These are phyloP conservation scores for Boeremia exigua DNA, from an alignment of 2,329 filamentous ascomycete genomes.

Conservation along the genomic window DNA sequence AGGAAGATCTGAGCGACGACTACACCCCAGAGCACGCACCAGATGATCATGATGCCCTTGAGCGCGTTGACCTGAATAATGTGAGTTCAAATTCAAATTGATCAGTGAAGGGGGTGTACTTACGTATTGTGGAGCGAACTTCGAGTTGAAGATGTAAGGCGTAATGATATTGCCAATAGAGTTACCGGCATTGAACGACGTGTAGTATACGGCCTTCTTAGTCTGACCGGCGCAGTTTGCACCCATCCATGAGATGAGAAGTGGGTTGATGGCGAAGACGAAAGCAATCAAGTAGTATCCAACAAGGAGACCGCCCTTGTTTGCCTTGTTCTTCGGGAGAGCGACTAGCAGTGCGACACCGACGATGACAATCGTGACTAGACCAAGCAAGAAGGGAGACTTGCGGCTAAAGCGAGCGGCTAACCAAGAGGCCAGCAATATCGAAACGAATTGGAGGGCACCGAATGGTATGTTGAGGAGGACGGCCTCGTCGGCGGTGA, in stretches of 20 bases:
- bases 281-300: conserved; percentile 72
- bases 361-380: conserved; percentile 62
- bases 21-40: conserved; percentile 30
- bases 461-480: conserved; percentile 63
- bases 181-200: conserved; percentile 67
- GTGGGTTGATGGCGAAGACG: conserved; percentile 68
- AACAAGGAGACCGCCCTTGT: conserved; percentile 59
- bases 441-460: conserved; percentile 28
- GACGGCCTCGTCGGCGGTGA: conserved; percentile 64
- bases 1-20: conserved; percentile 22
- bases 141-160: conserved; percentile 31
- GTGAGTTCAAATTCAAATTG: no score
- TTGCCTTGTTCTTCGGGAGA: conserved; percentile 47
- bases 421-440: conserved; percentile 56
- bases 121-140: conserved; percentile 32
- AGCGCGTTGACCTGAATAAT: conserved; percentile 24
- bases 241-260: conserved; percentile 72
- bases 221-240: conserved; percentile 72
- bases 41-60: conserved; percentile 29
- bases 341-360: conserved; percentile 65
- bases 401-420: conserved; percentile 68
- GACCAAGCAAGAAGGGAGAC: conserved; percentile 53
- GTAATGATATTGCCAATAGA: conserved; percentile 66
- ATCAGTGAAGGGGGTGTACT: no score
- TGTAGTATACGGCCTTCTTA: conserved; percentile 70